Evolutionary conservation across 805 yeast species (phyloP).

Genomic region (Blastobotrys robertii): DNA sequence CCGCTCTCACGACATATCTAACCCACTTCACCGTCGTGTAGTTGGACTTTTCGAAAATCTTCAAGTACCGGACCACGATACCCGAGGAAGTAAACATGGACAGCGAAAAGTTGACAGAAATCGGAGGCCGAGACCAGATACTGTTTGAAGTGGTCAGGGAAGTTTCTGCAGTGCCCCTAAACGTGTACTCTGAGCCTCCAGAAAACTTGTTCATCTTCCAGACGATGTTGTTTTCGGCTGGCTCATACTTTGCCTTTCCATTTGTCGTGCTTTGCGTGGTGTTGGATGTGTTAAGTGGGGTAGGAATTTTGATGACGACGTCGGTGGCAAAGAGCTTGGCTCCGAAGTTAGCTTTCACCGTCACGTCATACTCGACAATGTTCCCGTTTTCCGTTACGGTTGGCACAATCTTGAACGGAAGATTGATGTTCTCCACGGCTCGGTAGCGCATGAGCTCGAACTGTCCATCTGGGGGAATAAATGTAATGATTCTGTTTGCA

Average conservation of each 20-base stretch:
- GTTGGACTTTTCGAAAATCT: constrained; percentile 48
- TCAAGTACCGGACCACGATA: constrained; percentile 58
- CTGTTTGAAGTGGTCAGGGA: constrained; percentile 22
- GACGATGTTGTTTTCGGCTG: constrained; percentile 51
- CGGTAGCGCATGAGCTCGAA: constrained; percentile 76
- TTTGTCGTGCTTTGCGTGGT: constrained; percentile 34
- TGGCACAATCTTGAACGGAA: constrained; percentile 65
- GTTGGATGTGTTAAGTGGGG: constrained; percentile 51
- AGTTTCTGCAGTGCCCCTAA: constrained; percentile 46
- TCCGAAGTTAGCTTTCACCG: constrained; percentile 48
- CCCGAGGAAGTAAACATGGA: constrained; percentile 75
- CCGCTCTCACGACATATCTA: constrained; percentile 64
- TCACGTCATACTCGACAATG: constrained; percentile 46
- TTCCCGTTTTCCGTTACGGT: constrained; percentile 38
- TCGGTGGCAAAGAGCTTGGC: constrained; percentile 51
- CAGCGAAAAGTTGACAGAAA: constrained; percentile 56
- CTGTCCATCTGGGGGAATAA: constrained; percentile 81
- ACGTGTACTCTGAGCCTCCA: constrained; percentile 55
- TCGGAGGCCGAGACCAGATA: constrained; percentile 67
- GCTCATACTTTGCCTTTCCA: constrained; percentile 61
- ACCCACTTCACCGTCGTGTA: constrained; percentile 84
- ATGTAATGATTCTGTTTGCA: constrained; percentile 51
- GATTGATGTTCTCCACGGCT: constrained; percentile 44
- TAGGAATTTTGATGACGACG: constrained; percentile 56
- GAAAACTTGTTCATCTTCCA: constrained; percentile 66